Percentiles rank a stretch among this genome's conserved stretches.
phyloP scores from a whole-genome alignment of 805 yeast genomes.

The Hemisphaericaspora nanyangensis region DNA sequence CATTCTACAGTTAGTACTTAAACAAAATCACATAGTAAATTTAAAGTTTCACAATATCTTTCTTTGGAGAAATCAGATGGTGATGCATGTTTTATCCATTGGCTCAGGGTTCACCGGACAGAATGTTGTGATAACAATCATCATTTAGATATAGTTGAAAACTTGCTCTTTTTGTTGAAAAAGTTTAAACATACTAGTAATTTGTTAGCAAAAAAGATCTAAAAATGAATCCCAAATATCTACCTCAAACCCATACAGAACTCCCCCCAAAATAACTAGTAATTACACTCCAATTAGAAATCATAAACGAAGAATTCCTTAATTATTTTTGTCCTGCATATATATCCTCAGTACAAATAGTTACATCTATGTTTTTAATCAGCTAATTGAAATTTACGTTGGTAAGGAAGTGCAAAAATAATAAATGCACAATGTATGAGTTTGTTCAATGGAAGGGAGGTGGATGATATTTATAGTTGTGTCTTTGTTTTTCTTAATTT shows the following conservation, averaged over 20 bases:
- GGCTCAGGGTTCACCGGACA: slow-evolving; percentile 70
- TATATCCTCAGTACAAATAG: slow-evolving; percentile 60
- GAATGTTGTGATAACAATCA: slow-evolving; percentile 22
- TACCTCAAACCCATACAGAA: too few relatives aligned
- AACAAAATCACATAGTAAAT: too few relatives aligned
- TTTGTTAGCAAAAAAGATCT: background rate
- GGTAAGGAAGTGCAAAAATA: too few relatives aligned
- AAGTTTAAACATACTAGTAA: background rate
- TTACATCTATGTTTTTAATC: slow-evolving; percentile 27
- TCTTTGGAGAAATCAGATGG: slow-evolving; percentile 83
- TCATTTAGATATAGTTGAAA: slow-evolving; percentile 15
- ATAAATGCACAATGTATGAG: too few relatives aligned
- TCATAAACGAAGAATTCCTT: slow-evolving; percentile 82
- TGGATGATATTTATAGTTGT: background rate
- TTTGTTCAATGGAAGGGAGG: background rate
- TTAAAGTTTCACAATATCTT: too few relatives aligned
- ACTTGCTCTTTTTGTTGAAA: background rate
- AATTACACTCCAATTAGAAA: slow-evolving; percentile 13
- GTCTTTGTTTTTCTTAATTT: too few relatives aligned
- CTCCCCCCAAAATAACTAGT: background rate
- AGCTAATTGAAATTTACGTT: slow-evolving; percentile 7
- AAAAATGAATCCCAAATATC: background rate
- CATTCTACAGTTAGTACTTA: background rate
- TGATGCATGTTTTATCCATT: slow-evolving; percentile 88
- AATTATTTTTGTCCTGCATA: slow-evolving; percentile 64